These are phyloP conservation scores for Bipolaris victoriae DNA, from an alignment of 2,329 filamentous ascomycete genomes.

Conservation along the genomic window DNA sequence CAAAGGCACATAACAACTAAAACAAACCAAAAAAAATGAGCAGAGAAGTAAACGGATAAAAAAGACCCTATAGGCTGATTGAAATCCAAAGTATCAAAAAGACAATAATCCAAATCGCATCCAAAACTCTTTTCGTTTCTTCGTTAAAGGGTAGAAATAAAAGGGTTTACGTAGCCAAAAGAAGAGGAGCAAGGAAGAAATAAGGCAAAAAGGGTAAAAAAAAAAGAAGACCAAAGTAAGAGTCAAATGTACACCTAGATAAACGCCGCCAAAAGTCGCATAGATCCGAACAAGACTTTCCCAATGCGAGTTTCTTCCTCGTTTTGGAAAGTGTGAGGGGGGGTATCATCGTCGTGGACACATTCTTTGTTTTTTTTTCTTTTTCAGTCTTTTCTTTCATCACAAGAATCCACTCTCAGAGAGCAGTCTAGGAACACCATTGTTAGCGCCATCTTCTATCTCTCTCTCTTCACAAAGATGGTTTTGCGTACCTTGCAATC, in stretches of 20 bases:
- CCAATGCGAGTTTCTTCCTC: constrained; percentile 33
- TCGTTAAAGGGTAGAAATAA: constrained; percentile 3
- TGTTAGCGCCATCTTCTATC: constrained; percentile 20
- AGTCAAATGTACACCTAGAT: background rate
- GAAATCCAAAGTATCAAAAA: background rate
- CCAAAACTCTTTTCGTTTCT: constrained; percentile 11
- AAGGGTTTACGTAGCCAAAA: background rate
- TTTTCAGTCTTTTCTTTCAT: constrained; percentile 26
- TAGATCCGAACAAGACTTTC: constrained; percentile 9
- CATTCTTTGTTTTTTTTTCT: constrained; percentile 1
- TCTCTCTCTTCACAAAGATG: constrained; percentile 1
- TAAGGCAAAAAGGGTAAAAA: background rate
- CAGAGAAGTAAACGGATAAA: background rate
- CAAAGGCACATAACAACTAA: too few species aligned
- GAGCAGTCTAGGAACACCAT: constrained; percentile 51
- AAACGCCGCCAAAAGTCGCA: constrained; percentile 4
- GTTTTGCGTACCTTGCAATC: constrained; percentile 81
- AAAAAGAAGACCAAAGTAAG: background rate
- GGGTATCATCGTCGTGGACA: constrained; percentile 37
- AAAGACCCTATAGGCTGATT: too few species aligned
- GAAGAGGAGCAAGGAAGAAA: background rate
- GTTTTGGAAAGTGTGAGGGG: background rate
- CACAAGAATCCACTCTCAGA: constrained; percentile 63
- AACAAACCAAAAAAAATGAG: background rate
- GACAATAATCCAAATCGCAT: background rate